These are phyloP conservation scores for Wickerhamiella nectarea DNA, from an alignment of 805 yeast genomes.

Conservation along the genomic window DNA sequence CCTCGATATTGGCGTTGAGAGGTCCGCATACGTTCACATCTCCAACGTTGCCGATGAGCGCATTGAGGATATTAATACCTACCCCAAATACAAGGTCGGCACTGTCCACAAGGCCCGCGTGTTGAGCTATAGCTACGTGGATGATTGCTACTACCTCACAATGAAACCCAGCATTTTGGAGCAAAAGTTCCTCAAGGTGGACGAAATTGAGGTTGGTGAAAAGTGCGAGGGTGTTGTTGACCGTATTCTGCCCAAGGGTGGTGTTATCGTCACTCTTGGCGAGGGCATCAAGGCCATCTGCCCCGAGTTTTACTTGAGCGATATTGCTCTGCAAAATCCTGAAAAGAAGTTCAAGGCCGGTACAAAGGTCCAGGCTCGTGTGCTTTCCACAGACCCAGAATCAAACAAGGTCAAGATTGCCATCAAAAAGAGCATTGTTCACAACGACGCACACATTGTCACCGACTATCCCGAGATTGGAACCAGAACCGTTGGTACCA, in stretches of 20 bases:
- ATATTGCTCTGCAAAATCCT: constrained; percentile 70
- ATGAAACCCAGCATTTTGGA: constrained; percentile 52
- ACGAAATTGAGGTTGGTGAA: constrained; percentile 69
- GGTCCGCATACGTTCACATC: constrained; percentile 62
- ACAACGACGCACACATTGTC: constrained; percentile 30
- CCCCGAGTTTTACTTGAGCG: constrained; percentile 65
- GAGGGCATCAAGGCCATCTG: constrained; percentile 57
- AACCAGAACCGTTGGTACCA: constrained; percentile 52
- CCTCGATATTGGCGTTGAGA: constrained; percentile 36
- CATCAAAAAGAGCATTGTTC: constrained; percentile 71
- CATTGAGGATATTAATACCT: constrained; percentile 22
- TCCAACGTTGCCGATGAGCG: constrained; percentile 43
- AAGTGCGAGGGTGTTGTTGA: constrained; percentile 42
- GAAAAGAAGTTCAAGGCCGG: constrained; percentile 87
- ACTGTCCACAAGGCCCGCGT: constrained; percentile 67
- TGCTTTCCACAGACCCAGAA: constrained; percentile 22
- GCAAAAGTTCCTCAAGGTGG: constrained; percentile 49
- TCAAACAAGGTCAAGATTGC: constrained; percentile 48
- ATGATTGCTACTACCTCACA: constrained; percentile 53
- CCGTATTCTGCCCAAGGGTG: constrained; percentile 45
- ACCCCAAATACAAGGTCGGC: constrained; percentile 38
- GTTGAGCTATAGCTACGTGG: constrained; percentile 51
- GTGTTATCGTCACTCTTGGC: constrained; percentile 53
- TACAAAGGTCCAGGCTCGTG: constrained; percentile 50
- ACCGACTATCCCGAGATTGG: constrained; percentile 34